Percentiles rank a stretch among this genome's conserved stretches.
These are phyloP conservation scores for Aciculoconidium aculeatum DNA, from an alignment of 805 yeast genomes.

Conservation along the genomic window DNA sequence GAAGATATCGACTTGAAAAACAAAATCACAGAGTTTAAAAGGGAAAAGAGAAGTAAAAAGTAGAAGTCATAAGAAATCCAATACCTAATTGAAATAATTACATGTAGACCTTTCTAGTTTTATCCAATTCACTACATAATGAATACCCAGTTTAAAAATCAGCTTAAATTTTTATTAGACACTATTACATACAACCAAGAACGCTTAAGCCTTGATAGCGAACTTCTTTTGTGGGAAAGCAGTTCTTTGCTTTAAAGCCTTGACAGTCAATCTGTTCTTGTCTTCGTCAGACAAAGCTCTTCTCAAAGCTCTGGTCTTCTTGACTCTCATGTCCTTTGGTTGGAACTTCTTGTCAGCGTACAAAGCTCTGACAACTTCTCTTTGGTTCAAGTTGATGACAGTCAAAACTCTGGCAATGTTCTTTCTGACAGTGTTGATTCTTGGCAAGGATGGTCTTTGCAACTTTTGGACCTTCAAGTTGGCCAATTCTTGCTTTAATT, in stretches of 20 bases:
- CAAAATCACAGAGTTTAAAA: constrained; percentile 55
- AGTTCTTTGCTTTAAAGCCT: constrained; percentile 84
- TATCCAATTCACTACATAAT: too few relatives aligned
- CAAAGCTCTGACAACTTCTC: constrained; percentile 90
- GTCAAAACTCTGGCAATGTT: constrained; percentile 98
- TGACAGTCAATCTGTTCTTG: constrained; percentile 74
- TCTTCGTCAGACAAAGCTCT: constrained; percentile 88
- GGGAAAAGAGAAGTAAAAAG: constrained; percentile 33
- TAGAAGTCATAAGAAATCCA: too few relatives aligned
- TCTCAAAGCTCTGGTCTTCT: constrained; percentile 99
- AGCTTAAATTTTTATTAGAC: constrained; percentile 7
- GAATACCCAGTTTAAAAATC: too few relatives aligned
- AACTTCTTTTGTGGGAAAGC: constrained; percentile 98
- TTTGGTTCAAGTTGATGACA: constrained; percentile 92
- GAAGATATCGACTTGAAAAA: constrained; percentile 68
- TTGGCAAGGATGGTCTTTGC: constrained; percentile 89
- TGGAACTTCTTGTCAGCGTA: constrained; percentile 92
- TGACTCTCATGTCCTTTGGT: constrained; percentile 98
- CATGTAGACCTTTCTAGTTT: too few relatives aligned
- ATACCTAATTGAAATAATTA: too few relatives aligned
- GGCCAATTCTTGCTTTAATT: constrained; percentile 95
- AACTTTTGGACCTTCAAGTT: constrained; percentile 93
- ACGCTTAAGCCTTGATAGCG: constrained; percentile 92
- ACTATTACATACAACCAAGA: constrained; percentile 6
- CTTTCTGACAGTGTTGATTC: constrained; percentile 96